A percentile compares a stretch with the other conserved stretches of the same genome.
Conservation (phyloP, 2,329 filamentous ascomycete species). For the Coniochaeta pulveracea region DNA sequence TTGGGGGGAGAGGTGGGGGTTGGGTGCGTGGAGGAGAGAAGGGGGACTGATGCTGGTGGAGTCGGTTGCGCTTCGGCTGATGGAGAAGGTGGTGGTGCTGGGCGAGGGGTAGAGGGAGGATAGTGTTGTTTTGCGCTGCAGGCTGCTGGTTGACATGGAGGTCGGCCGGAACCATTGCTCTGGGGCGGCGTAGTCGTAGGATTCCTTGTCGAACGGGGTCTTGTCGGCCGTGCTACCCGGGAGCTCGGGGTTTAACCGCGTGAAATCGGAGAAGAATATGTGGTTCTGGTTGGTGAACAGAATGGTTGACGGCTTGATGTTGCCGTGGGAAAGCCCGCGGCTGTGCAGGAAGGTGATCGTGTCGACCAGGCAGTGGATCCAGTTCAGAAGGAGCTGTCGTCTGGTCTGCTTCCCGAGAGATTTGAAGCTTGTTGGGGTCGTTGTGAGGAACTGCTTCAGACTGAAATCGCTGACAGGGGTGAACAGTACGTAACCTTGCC, state of each 20-base stretch:
- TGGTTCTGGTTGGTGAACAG: constrained; percentile 54
- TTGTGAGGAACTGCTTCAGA: constrained; percentile 55
- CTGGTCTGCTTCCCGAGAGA: constrained; percentile 48
- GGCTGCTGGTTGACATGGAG: constrained; percentile 9
- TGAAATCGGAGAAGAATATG: constrained; percentile 57
- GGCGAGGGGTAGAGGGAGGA: constrained; percentile 20
- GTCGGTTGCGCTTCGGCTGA: constrained; percentile 16
- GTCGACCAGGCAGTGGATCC: constrained; percentile 64
- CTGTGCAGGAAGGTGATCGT: constrained; percentile 57
- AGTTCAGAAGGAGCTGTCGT: constrained; percentile 52
- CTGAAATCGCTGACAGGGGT: constrained; percentile 56
- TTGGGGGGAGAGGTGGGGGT: constrained; percentile 36
- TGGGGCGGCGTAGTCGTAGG: constrained; percentile 63
- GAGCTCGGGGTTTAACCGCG: constrained; percentile 31
- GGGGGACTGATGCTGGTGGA: constrained; percentile 12
- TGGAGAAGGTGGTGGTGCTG: constrained; percentile 19
- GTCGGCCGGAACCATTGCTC: constrained; percentile 45
- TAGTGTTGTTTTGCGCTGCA: constrained; percentile 18
- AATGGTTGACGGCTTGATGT: constrained; percentile 61
- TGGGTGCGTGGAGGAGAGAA: constrained; percentile 20
- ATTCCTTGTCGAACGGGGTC: constrained; percentile 50
- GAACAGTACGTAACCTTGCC: constrained; percentile 53
- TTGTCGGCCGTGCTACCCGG: constrained; percentile 23
- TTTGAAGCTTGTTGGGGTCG: constrained; percentile 50
- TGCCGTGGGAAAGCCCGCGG: constrained; percentile 51